Base-by-base conservation (phyloP, 1,284 basidiomycete genomes). In the Fistulinella cinereoalba region DNA sequence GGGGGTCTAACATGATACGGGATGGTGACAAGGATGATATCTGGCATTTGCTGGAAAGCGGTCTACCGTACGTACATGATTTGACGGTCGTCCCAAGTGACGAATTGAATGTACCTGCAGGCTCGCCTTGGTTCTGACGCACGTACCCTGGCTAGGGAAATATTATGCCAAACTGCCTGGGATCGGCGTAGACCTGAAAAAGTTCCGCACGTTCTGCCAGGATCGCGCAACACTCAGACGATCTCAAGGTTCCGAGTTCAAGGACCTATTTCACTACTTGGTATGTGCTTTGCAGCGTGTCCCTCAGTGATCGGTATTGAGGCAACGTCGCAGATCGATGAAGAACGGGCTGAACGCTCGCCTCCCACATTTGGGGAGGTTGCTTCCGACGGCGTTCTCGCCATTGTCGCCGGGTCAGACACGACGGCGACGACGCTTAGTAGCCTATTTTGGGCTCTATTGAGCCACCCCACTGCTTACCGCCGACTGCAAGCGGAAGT, bases 331-430 rank as follows among this genome's bases (percentile, higher is more conserved):
- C 52, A 79, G 75, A 72, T 72, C 42, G 74, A 79, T 47, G 77
- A 77, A 53, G 67, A 67, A 19, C 70, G 71, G 6, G 43, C 68
- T 19, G 76, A 77, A 34, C 64, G 64, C 31, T 62, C 65, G 4
- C 68, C 69, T 32, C 65, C 73, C 2, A 65, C 63, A 29, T 52
- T 68, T 21, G 57, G 60, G 5, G 63, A 70, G 31, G 65, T 79
- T 12, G 60, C 71, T 7, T 68, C 71, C 5, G 76, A 81, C 38
- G 71, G 72, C 13, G 62, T 70, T 16, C 67, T 80, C 8, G 72
- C 76, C 3, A 75, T 82, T 40, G 64, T 80, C 5, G 80, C 80
- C 8, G 79, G 78, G 13, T 76, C 81, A 7, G 81, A 82, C 55
- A 82, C 81, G 1, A 76, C 76, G 0, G 65, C 79, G 1, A 73